Evolutionary conservation across 257 asterid genomes (phyloP), one percentile per base, ranked within the genome.

Genomic region (Capsicum chinense): DNA sequence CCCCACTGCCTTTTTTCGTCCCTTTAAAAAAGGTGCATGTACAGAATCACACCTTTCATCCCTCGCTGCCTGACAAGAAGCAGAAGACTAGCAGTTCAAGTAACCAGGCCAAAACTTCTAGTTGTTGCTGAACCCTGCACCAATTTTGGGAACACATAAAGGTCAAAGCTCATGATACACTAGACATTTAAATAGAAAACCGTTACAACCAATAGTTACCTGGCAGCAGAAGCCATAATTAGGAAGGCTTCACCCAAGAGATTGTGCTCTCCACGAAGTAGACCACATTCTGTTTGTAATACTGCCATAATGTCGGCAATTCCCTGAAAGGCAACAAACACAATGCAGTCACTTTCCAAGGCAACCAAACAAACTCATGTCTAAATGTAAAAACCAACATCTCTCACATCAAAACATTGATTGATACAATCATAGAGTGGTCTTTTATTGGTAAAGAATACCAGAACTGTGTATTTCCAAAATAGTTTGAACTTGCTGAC

Each of bases 211-310:
- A 90, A 88, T 63, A 84, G 80, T 85, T 93, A 96, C 99, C 99
- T 98, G 10, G 97, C 95, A 86, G 97, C 89, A 87, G 98, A 90
- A 60, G 97, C 99, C 98, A 94, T 94, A 56, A 96, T 83, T 79
- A 96, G 95, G 91, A 91, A 96, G 84, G 98, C 98, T 92, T 96
- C 99, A 79, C 97, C 98, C 52, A 96, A 89, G 90, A 93, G 90
- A 88, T 96, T 96, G 90, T 94, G 94, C 87, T 96, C 99, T 17
- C 95, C 99, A 58, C 98, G 98, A 78, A 94, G 94, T 84, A 96
- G 88, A 83, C 85, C 88, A 60, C 99, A 98, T 85, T 96, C 95
- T 10, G 87, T 89, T 85, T 89, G 98, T 89, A 96, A 86, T 88
- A 89, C 88, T 85, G 94, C 90, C 97, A 94, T 94, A 81, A 94